phyloP scores from a whole-genome alignment of 2,329 filamentous ascomycete genomes.

The Sporothrix luriei region DNA sequence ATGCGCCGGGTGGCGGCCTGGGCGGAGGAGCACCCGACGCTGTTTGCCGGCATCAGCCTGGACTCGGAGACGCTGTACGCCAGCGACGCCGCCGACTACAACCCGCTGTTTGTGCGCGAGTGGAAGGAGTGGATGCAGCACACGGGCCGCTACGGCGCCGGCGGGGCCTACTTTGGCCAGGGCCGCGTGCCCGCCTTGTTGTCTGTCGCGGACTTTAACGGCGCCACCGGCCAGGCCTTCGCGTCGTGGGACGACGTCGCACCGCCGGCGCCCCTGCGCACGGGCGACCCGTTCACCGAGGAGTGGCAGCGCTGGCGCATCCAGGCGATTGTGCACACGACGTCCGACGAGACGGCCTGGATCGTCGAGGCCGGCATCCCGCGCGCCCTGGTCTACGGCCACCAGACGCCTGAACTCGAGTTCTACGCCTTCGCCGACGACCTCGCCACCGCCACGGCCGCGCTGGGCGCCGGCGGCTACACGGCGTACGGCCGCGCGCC shows the following conservation, averaged over 20 bases:
- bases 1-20: not conserved
- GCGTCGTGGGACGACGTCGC: conserved; percentile 11
- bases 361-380: conserved; percentile 24
- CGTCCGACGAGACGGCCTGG: conserved; percentile 18
- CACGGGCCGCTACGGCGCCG: conserved; percentile 10
- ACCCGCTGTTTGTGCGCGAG: conserved; percentile 14
- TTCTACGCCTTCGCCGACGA: conserved; percentile 17
- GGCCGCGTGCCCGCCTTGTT: not conserved
- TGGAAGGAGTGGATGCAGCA: conserved; percentile 25
- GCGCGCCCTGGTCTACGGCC: conserved; percentile 10
- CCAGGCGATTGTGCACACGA: conserved; percentile 15
- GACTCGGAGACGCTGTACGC: conserved; percentile 22
- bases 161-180: conserved; percentile 18
- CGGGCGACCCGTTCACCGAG: not conserved
- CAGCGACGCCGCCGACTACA: conserved; percentile 21
- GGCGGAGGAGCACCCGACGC: not conserved
- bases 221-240: conserved; percentile 14
- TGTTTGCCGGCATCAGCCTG: conserved; percentile 5
- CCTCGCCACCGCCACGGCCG: not conserved
- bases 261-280: not conserved
- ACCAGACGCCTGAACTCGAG: conserved; percentile 20
- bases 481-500: conserved; percentile 17
- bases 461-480: conserved; percentile 6
- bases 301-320: conserved; percentile 20
- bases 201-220: not conserved